These are phyloP conservation scores for Lepiota venenata DNA, from an alignment of 768 basidiomycete species.

Conservation along the genomic window DNA sequence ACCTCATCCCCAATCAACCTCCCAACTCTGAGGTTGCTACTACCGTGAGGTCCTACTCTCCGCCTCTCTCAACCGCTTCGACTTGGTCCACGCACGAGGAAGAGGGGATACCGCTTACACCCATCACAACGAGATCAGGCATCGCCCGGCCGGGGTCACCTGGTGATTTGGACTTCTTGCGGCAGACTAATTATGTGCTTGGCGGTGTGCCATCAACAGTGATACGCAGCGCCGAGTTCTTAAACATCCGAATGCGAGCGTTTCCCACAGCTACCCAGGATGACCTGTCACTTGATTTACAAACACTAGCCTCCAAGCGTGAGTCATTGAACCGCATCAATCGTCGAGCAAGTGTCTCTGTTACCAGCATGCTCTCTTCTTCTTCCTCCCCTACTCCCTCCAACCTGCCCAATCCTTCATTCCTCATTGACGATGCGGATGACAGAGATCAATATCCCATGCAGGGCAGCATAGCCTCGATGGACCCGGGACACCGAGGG, in stretches of 20 bases:
- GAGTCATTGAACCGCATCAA: neutral
- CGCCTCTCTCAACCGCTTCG: neutral
- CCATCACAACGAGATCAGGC: neutral
- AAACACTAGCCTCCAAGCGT: neutral
- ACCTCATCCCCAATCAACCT: neutral
- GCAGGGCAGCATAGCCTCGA: neutral
- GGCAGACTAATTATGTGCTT: neutral
- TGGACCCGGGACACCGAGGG: conserved; percentile 5
- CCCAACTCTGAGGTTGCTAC: neutral
- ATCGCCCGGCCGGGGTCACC: neutral
- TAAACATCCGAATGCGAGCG: neutral
- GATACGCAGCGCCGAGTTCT: conserved; percentile 1
- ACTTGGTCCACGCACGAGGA: neutral
- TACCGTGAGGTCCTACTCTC: neutral
- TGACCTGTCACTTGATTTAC: conserved; percentile 3
- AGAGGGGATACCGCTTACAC: neutral
- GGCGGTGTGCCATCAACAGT: conserved; percentile 5
- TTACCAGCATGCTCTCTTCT: conserved; percentile 7
- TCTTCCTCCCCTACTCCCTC: neutral
- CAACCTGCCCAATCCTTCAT: neutral
- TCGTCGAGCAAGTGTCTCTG: conserved; percentile 6
- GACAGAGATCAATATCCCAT: neutral
- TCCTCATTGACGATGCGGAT: neutral
- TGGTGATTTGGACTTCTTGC: neutral
- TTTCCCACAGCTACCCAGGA: conserved; percentile 7